Evolutionary conservation across 371 early-diverging fungal species (phyloP), one percentile per base, ranked within the genome.

Genomic region (Blastocladiella emersonii): DNA sequence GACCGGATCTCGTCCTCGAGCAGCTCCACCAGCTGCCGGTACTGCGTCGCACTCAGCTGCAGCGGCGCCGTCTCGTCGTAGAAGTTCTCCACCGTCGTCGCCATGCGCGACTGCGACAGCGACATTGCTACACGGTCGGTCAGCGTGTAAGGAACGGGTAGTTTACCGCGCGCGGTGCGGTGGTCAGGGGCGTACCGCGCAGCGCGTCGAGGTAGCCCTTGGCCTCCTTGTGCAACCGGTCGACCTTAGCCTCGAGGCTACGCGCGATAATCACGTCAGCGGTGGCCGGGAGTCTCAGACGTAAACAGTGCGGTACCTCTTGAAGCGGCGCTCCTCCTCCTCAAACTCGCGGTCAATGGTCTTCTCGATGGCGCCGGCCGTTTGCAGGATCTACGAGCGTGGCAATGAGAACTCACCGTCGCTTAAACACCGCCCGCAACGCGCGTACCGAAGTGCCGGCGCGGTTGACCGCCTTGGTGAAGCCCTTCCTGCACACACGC

Each of bases 131-230:
- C 34, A 56, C 17, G 56, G 34, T 34, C 19, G 30, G 56, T 56
- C 56, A 34, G 32, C 32, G 19, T 19, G n/a, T n/a, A n/a, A n/a
- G n/a, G n/a, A n/a, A n/a, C n/a, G n/a, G n/a, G n/a, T n/a, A n/a
- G n/a, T n/a, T n/a, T n/a, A n/a, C n/a, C n/a, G n/a, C n/a, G n/a
- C n/a, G n/a, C n/a, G n/a, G n/a, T n/a, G n/a, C n/a, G n/a, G n/a
- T n/a, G n/a, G n/a, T n/a, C n/a, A n/a, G 32, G 32, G 17, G 21
- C 64, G 64, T 74, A 86, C 89, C 85, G 73, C 88, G 68, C 44
- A 95, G 77, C 27, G 93, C 83, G 65, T 90, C 87, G 43, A 93
- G 77, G 71, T 94, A 96, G 34, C 91, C 92, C 71, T 90, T 91
- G n/a, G 97, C 84, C 71, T 96, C 93, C 64, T 86, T 88, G 66